Conservation (phyloP, 2,329 filamentous ascomycete genomes). For the Penicillium glabrum region DNA sequence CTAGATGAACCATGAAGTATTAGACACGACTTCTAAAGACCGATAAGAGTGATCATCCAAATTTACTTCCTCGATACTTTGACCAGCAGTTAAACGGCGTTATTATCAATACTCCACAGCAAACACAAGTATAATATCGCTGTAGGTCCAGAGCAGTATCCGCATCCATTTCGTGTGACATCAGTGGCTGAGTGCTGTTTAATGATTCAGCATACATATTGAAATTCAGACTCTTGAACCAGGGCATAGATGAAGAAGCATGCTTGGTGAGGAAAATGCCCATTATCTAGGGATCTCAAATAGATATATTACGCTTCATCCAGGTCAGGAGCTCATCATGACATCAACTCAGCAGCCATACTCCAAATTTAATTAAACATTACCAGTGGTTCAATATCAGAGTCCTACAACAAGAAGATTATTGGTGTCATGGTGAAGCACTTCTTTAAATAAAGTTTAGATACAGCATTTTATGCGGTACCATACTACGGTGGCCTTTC, state of each 20-base stretch:
- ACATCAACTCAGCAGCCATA: neutral
- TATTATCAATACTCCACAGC: neutral
- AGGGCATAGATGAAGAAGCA: neutral
- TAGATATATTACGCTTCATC: neutral
- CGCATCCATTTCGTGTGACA: neutral
- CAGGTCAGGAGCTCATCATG: neutral
- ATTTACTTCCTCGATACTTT: neutral
- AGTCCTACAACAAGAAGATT: too few species aligned
- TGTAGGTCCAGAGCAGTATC: neutral
- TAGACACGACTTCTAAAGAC: neutral
- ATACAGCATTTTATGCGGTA: neutral
- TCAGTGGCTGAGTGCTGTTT: neutral
- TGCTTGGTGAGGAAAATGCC: neutral
- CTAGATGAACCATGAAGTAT: neutral
- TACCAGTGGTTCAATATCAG: too few species aligned
- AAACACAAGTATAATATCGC: neutral
- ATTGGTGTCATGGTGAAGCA: too few species aligned
- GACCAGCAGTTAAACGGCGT: neutral
- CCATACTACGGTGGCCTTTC: neutral
- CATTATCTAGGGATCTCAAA: neutral
- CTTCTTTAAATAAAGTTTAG: too few species aligned
- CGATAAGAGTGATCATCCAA: neutral
- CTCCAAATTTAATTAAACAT: too few species aligned
- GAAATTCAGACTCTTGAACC: neutral
- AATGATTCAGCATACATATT: neutral